phyloP scores from a whole-genome alignment of 345 rosid genomes.

The Durio zibethinus region DNA sequence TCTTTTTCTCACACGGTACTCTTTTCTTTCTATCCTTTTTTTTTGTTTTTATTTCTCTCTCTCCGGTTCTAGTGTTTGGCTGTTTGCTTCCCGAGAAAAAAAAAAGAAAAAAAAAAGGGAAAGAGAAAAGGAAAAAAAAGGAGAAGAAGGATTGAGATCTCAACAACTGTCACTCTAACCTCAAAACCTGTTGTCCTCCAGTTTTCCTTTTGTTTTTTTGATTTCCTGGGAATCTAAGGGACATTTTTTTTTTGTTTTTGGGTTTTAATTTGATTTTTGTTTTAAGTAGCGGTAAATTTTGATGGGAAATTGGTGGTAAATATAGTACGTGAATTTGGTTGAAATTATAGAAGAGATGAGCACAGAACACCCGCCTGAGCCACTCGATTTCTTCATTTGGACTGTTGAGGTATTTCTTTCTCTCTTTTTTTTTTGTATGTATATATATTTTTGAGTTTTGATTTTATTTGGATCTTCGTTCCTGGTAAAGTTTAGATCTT shows the following conservation, averaged over 20 bases:
- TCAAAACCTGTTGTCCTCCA: background rate
- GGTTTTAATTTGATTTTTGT: slow-evolving; percentile 8
- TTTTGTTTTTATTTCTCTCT: background rate
- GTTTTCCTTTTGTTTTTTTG: background rate
- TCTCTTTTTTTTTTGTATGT: background rate
- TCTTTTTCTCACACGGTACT: background rate
- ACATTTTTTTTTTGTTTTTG: background rate
- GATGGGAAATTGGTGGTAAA: slow-evolving; percentile 8
- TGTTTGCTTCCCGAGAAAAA: slow-evolving; percentile 31
- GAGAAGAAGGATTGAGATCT: slow-evolving; percentile 33
- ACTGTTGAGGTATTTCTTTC: slow-evolving; percentile 70
- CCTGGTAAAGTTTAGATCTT: slow-evolving; percentile 10
- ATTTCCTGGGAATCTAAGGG: slow-evolving; percentile 3
- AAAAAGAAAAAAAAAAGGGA: background rate
- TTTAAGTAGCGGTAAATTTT: slow-evolving; percentile 9
- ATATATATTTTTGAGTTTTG: background rate
- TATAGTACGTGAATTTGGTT: slow-evolving; percentile 16
- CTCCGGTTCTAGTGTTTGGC: too few relatives aligned
- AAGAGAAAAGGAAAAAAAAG: background rate
- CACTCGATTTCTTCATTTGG: slow-evolving; percentile 99
- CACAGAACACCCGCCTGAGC: slow-evolving; percentile 83
- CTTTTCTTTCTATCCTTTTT: slow-evolving; percentile 6
- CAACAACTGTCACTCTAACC: slow-evolving; percentile 36
- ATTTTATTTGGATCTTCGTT: background rate
- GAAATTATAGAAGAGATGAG: slow-evolving; percentile 44